Evolutionary conservation across 306 rosid species (phyloP).

Genomic region (Vigna unguiculata): DNA sequence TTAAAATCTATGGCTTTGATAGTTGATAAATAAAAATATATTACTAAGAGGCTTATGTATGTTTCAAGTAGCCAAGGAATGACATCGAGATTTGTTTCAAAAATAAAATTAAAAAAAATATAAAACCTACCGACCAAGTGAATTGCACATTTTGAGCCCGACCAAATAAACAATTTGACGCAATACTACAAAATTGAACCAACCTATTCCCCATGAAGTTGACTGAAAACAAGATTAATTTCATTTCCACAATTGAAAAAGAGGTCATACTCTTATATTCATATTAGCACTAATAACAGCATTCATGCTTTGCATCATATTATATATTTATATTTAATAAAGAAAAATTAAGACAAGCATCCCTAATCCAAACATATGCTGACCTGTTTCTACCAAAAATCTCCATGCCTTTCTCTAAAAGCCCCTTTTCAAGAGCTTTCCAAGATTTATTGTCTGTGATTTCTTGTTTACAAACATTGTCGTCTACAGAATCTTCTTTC

Average conservation of each 20-base stretch:
- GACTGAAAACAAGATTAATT: slow-evolving; percentile 22
- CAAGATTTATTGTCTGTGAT: slow-evolving; percentile 70
- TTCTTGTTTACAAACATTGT: slow-evolving; percentile 73
- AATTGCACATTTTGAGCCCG: slow-evolving; percentile 35
- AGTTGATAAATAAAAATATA: slow-evolving; percentile 7
- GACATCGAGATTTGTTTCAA: slow-evolving; percentile 3
- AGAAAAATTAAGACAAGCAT: slow-evolving; percentile 33
- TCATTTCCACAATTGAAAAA: slow-evolving; percentile 17
- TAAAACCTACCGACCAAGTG: slow-evolving; percentile 11
- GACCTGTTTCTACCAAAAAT: slow-evolving; percentile 96
- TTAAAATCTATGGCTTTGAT: not conserved
- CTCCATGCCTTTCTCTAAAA: slow-evolving; percentile 89
- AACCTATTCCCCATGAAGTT: slow-evolving; percentile 29
- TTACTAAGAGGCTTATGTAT: not conserved
- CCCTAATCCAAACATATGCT: slow-evolving; percentile 46
- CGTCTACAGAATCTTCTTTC: slow-evolving; percentile 78
- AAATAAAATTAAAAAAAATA: not conserved
- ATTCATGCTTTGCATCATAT: slow-evolving; percentile 15
- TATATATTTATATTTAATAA: slow-evolving; percentile 5
- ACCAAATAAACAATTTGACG: slow-evolving; percentile 22
- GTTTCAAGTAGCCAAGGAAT: slow-evolving; percentile 31
- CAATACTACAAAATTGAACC: slow-evolving; percentile 35
- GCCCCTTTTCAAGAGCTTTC: slow-evolving; percentile 87
- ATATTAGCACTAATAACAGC: slow-evolving; percentile 16
- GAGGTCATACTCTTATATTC: slow-evolving; percentile 21